Conservation (phyloP, 202 grass and related monocot genomes). For the Setaria viridis region DNA sequence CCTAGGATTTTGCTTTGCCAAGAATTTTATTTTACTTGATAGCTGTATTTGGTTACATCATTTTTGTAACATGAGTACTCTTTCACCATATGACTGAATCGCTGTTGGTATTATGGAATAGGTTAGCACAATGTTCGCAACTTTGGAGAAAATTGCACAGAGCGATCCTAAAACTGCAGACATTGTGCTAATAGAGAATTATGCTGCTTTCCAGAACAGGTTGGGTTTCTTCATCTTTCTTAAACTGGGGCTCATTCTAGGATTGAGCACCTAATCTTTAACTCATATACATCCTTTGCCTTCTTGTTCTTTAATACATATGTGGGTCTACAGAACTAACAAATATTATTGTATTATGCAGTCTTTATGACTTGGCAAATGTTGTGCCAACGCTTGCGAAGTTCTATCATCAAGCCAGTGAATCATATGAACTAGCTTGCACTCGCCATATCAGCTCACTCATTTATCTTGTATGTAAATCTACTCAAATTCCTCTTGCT, state of each 20-base stretch:
- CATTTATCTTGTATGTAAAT: constrained; percentile 87
- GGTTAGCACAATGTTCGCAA: constrained; percentile 96
- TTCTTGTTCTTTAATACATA: constrained; percentile 41
- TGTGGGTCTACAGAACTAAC: constrained; percentile 43
- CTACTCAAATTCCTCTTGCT: constrained; percentile 38
- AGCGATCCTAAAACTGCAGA: constrained; percentile 88
- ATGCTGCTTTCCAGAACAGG: constrained; percentile 99
- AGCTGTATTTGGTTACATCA: constrained; percentile 14
- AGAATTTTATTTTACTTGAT: constrained; percentile 18
- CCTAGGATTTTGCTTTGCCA: constrained; percentile 31
- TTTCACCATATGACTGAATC: constrained; percentile 44
- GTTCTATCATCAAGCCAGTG: constrained; percentile 95
- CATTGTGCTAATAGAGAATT: constrained; percentile 93
- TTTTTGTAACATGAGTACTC: neutral
- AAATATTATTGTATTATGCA: constrained; percentile 58
- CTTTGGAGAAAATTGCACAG: constrained; percentile 98
- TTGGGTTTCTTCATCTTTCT: constrained; percentile 41
- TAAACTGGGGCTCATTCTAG: neutral
- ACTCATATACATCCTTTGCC: constrained; percentile 31
- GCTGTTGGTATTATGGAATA: constrained; percentile 46
- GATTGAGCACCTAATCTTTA: constrained; percentile 35
- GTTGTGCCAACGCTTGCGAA: constrained; percentile 94
- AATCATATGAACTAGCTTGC: constrained; percentile 97
- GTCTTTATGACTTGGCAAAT: constrained; percentile 99
- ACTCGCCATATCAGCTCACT: constrained; percentile 92